Evolutionary conservation across 2,329 filamentous ascomycete genomes (phyloP).

Genomic region (Ophiocordyceps camponoti-leonardi): DNA sequence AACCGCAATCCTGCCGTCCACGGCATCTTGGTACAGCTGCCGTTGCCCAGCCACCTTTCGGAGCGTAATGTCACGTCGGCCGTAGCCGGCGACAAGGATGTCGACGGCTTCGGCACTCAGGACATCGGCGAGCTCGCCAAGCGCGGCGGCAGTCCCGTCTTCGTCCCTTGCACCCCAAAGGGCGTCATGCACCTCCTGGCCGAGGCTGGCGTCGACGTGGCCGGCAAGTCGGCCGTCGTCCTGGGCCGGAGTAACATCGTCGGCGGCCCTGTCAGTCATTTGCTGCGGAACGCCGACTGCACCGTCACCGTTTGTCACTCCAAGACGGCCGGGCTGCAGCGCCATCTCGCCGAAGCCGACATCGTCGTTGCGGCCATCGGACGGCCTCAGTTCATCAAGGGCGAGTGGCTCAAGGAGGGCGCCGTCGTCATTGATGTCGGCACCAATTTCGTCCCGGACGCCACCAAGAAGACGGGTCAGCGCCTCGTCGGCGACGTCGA

Average conservation of each 20-base stretch:
- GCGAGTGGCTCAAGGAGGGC: slow-evolving; percentile 87
- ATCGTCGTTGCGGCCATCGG: slow-evolving; percentile 88
- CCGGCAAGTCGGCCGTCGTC: slow-evolving; percentile 87
- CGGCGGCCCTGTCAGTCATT: slow-evolving; percentile 87
- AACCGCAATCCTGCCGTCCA: slow-evolving; percentile 81
- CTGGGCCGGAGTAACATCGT: slow-evolving; percentile 94
- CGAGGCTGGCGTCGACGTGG: slow-evolving; percentile 66
- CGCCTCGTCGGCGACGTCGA: slow-evolving; percentile 92
- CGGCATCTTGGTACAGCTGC: slow-evolving; percentile 86
- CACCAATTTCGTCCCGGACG: slow-evolving; percentile 86
- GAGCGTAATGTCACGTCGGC: slow-evolving; percentile 83
- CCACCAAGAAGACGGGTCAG: slow-evolving; percentile 79
- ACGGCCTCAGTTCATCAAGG: slow-evolving; percentile 72
- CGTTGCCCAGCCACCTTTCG: slow-evolving; percentile 74
- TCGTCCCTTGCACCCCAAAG: slow-evolving; percentile 91
- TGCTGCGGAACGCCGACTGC: slow-evolving; percentile 87
- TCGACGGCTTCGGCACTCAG: slow-evolving; percentile 84
- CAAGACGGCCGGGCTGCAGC: slow-evolving; percentile 56
- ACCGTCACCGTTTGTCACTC: slow-evolving; percentile 96
- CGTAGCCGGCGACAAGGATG: slow-evolving; percentile 87
- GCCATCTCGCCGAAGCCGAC: slow-evolving; percentile 68
- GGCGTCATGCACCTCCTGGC: slow-evolving; percentile 87
- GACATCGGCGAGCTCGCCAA: slow-evolving; percentile 98
- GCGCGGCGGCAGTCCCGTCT: slow-evolving; percentile 74
- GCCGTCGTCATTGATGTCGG: slow-evolving; percentile 96